A percentile compares a stretch with the other conserved stretches of the same genome.
Conservation (phyloP, 108 stramenopile genomes). For the Cyclotella choctawhatcheeana region DNA sequence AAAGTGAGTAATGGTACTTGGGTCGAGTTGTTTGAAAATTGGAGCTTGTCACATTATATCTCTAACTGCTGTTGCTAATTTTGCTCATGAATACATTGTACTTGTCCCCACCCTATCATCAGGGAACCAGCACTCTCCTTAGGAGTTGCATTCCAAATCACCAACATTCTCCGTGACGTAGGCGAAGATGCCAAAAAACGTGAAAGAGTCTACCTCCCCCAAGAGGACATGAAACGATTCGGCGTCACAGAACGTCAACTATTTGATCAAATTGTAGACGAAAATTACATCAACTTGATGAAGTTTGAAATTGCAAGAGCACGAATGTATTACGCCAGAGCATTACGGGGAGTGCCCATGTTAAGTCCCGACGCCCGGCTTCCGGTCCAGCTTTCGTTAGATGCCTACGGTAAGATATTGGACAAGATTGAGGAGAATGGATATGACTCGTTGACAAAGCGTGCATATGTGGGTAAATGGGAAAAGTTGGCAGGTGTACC, state of each 20-base stretch:
- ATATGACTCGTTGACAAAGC: slow-evolving; percentile 93
- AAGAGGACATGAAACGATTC: slow-evolving; percentile 87
- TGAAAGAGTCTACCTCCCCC: slow-evolving; percentile 94
- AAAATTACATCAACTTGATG: slow-evolving; percentile 93
- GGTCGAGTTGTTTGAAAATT: slow-evolving; percentile 2
- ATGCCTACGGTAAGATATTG: slow-evolving; percentile 94
- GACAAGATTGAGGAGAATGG: slow-evolving; percentile 94
- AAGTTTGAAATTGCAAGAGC: slow-evolving; percentile 95
- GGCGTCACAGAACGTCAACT: slow-evolving; percentile 94
- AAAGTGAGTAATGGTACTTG: slow-evolving; percentile 57
- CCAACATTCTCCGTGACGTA: slow-evolving; percentile 97
- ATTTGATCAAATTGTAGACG: slow-evolving; percentile 83
- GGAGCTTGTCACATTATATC: neutral
- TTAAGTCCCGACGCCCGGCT: slow-evolving; percentile 85
- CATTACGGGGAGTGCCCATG: slow-evolving; percentile 93
- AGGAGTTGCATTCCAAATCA: slow-evolving; percentile 98
- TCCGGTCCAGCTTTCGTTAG: slow-evolving; percentile 91
- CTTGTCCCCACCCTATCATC: slow-evolving; percentile 1
- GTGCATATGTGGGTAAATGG: slow-evolving; percentile 96
- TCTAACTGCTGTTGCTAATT: neutral
- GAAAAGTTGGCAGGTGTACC: slow-evolving; percentile 96
- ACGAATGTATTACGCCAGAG: slow-evolving; percentile 93
- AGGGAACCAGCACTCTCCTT: slow-evolving; percentile 94
- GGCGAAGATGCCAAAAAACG: slow-evolving; percentile 94
- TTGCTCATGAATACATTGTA: neutral